Conservation (phyloP, 2,329 filamentous ascomycete species). For the Sclerotiophoma versabilis region DNA sequence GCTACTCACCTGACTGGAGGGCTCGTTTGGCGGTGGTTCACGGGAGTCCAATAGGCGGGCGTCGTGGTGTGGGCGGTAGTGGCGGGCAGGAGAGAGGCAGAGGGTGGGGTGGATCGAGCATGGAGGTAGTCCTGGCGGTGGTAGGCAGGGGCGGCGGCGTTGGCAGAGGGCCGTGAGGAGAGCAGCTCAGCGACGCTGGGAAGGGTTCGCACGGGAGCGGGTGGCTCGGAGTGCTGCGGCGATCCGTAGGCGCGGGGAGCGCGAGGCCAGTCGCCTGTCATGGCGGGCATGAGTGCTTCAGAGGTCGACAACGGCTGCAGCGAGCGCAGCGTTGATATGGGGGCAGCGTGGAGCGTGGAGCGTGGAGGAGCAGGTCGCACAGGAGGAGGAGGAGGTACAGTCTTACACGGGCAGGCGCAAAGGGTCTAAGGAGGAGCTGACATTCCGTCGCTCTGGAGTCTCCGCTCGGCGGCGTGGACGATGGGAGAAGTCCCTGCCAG, state of each 20-base stretch:
- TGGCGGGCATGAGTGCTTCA: constrained; percentile 18
- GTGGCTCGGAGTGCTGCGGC: constrained; percentile 10
- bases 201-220: constrained; percentile 24
- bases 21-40: constrained; percentile 22
- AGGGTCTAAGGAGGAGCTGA: constrained; percentile 4
- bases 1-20: constrained; percentile 16
- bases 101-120: constrained; percentile 10
- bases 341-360: constrained; percentile 17
- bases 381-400: constrained; percentile 14
- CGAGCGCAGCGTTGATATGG: constrained; percentile 17
- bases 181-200: constrained; percentile 36
- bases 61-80: constrained; percentile 7
- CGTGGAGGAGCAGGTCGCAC: constrained; percentile 14
- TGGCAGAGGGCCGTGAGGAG: constrained; percentile 20
- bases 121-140: constrained; percentile 23
- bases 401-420: constrained; percentile 12
- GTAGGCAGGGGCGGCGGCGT: constrained; percentile 20
- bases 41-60: constrained; percentile 15
- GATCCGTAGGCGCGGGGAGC: constrained; percentile 14
- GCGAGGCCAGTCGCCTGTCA: constrained; percentile 22
- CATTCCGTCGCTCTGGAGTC: constrained; percentile 16
- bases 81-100: constrained; percentile 13
- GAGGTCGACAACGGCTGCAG: constrained; percentile 2
- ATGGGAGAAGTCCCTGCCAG: constrained; percentile 15
- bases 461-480: constrained; percentile 18